These are phyloP conservation scores for Pleurotus eryngii DNA, from an alignment of 768 basidiomycete genomes.

Conservation along the genomic window DNA sequence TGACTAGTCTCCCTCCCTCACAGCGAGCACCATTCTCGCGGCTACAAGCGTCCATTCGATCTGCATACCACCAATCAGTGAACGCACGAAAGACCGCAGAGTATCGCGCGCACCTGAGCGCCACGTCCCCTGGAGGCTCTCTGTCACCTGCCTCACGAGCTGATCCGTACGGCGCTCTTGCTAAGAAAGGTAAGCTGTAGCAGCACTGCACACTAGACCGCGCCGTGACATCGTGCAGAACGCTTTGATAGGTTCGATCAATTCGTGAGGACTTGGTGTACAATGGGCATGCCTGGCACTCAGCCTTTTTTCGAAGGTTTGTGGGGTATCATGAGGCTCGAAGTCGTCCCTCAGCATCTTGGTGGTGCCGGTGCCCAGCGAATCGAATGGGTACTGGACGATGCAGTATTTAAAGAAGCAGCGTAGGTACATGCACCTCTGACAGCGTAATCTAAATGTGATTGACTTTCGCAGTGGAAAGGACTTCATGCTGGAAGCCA, in stretches of 20 bases:
- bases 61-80: conserved; percentile 80
- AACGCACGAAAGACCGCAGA: conserved; percentile 76
- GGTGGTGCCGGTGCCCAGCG: conserved; percentile 74
- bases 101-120: conserved; percentile 79
- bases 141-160: conserved; percentile 71
- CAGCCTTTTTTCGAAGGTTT: conserved; percentile 79
- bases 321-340: conserved; percentile 80
- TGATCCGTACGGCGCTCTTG: conserved; percentile 58
- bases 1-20: conserved; percentile 75
- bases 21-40: conserved; percentile 87
- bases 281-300: conserved; percentile 83
- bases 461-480: conserved; percentile 60
- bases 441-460: conserved; percentile 16
- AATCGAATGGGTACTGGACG: conserved; percentile 90
- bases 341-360: conserved; percentile 73
- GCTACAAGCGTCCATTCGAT: conserved; percentile 81
- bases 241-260: conserved; percentile 71
- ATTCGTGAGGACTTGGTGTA: conserved; percentile 82
- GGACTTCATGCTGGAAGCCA: conserved; percentile 91
- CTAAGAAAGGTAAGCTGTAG: conserved; percentile 53
- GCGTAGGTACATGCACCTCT: conserved; percentile 57
- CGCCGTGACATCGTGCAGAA: conserved; percentile 33
- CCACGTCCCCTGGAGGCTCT: conserved; percentile 78
- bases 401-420: conserved; percentile 91
- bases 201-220: conserved; percentile 2